Base-by-base conservation (phyloP, 2,329 filamentous ascomycete genomes). In the Periglandula ipomoeae region DNA sequence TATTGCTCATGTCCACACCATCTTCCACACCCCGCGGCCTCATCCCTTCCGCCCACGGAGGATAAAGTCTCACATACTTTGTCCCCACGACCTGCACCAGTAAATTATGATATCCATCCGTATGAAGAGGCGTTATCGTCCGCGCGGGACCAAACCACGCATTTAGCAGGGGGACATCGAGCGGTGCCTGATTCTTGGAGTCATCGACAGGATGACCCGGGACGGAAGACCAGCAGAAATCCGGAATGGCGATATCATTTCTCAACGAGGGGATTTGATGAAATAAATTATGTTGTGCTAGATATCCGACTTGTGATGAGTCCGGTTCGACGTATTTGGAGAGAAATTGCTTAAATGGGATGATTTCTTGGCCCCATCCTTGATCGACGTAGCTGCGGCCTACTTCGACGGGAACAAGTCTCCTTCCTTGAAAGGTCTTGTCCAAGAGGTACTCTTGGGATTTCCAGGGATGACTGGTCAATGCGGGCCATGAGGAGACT, bases 31-130 rank as follows among this genome's bases (percentile, higher is more conserved):
- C 76, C 24, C 80, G 70, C 0, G 87, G 81, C 48, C 81, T 76
- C 60, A 95, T 66, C 2, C 62, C 56, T 4, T 77, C 81, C 40
- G 82, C 74, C 15, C 65, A 63, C 0, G 91, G 90, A 1, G 84
- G 74, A 63, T 96, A 97, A 2, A 97, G 72, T 1, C 93, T 78
- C n/a, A 97, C 71, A 64, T 97, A 97, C 66, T 98, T 98, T 50
- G 79, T 74, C 0, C 93, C 93, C 0, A 95, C 87, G 0, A 94
- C 86, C 65, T 97, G 93, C 22, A 84, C 84, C 4, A 97, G 78
- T 43, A 97, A 79, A 61, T 97, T 97, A 62, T 96, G 88, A 64
- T 96, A 94, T 1, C 87, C 88, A 60, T 97, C 93, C 2, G 89
- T 94, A 65, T 98, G 93, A 1, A 97, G 72, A 1, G 93, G 93